Base-by-base conservation (phyloP, 225 moss, liverwort and hornwort genomes). In the Pseudoscleropodium purum region DNA sequence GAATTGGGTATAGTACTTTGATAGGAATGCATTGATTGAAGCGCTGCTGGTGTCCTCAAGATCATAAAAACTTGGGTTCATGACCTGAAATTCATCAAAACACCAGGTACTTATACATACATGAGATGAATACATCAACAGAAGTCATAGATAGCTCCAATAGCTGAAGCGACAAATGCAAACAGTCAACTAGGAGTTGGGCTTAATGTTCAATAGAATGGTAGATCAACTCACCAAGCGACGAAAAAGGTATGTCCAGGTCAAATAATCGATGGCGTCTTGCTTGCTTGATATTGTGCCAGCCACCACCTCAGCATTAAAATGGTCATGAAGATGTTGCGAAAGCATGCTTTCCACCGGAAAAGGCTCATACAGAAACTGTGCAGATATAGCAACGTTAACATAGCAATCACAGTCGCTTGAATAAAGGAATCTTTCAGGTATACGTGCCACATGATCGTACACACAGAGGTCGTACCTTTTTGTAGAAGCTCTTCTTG, bases 311-410 rank as follows among this genome's bases (percentile, higher is more conserved):
- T 99, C 99, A 85, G 99, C 99, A 89, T 99, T 97, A 87, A 99
- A 95, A 78, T 99, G 99, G 90, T 99, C 97, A 93, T 99, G 99
- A 62, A 99, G 96, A 89, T 99, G 96, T 87, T 97, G 96, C 52
- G 97, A 91, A 87, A 99, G 95, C 93, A 97, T 99, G 86, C 99
- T 99, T 87, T 99, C 99, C 84, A 99, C 99, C 52, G 99, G 99
- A 93, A 99, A 99, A 67, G 99, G 99, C 90, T 99, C 97, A 88
- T 99, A 99, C 65, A 99, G 94, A 91, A 99, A 97, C 96, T 98
- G 96, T 76, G 47, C 45, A 92, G 47, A 67, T 78, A 88, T 56
- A 45, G 79, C 66, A 86, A 52, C 56, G 49, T 92, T 57, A 80
- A 74, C 74, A 82, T 49, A 88, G 20, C 54, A 87, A 84, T 68